Evolutionary conservation across 2,329 filamentous ascomycete genomes (phyloP).

Genomic region (Aureobasidium musti): DNA sequence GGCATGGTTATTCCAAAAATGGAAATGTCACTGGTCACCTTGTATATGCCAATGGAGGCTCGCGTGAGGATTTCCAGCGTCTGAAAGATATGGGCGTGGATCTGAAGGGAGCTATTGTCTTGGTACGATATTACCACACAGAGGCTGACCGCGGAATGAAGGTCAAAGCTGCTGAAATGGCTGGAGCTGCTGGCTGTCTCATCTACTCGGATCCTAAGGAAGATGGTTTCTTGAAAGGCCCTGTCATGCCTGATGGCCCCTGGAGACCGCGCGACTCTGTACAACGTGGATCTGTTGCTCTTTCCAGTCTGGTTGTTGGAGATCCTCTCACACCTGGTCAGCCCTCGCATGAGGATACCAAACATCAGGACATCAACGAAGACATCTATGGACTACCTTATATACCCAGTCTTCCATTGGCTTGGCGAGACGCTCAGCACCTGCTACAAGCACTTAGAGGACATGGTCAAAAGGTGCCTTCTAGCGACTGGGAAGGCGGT

Average conservation of each 20-base stretch:
- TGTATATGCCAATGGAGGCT: constrained; percentile 91
- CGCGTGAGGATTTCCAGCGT: constrained; percentile 75
- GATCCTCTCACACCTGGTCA: constrained; percentile 92
- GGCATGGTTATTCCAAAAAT: constrained; percentile 85
- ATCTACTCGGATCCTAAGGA: constrained; percentile 90
- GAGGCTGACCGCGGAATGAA: constrained; percentile 75
- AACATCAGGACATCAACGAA: constrained; percentile 63
- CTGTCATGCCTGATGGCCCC: constrained; percentile 72
- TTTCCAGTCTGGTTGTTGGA: constrained; percentile 80
- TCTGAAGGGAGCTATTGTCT: constrained; percentile 75
- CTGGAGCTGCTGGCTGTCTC: constrained; percentile 82
- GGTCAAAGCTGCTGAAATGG: constrained; percentile 83
- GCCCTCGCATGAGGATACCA: constrained; percentile 67
- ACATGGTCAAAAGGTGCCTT: constrained; percentile 67
- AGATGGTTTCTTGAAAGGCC: constrained; percentile 74
- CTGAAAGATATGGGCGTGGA: constrained; percentile 71
- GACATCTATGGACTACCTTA: constrained; percentile 67
- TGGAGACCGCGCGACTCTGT: constrained; percentile 82
- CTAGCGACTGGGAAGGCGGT: constrained; percentile 72
- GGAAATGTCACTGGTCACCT: constrained; percentile 84
- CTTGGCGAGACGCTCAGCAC: constrained; percentile 84
- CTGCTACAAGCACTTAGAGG: constrained; percentile 76
- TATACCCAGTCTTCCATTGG: constrained; percentile 86
- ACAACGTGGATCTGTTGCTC: constrained; percentile 76
- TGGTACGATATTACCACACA: constrained; percentile 78